Conservation (phyloP, 257 asterid genomes). For the Sherardia arvensis region DNA sequence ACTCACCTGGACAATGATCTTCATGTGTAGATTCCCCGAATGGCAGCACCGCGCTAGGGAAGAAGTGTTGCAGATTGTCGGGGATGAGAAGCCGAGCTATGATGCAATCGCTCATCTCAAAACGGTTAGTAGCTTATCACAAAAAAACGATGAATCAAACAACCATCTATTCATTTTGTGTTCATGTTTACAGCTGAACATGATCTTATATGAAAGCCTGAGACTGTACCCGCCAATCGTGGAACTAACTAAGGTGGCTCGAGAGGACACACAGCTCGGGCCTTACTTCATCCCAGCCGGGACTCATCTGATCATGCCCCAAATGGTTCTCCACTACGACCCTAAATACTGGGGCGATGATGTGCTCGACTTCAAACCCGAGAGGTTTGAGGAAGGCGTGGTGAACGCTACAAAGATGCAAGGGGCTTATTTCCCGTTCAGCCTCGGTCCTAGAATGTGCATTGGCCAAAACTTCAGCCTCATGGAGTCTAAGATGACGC, state of each 20-base stretch:
- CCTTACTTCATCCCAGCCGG: constrained; percentile 30
- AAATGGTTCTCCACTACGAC: constrained; percentile 32
- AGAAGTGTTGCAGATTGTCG: constrained; percentile 33
- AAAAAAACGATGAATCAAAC: no score
- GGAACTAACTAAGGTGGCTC: constrained; percentile 19
- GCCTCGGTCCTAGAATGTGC: constrained; percentile 49
- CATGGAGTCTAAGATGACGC: constrained; percentile 36
- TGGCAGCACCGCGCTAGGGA: constrained; percentile 52
- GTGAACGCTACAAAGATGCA: constrained; percentile 34
- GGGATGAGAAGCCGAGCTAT: constrained; percentile 22
- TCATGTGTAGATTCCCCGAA: constrained; percentile 26
- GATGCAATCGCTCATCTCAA: constrained; percentile 44
- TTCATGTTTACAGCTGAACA: constrained; percentile 41
- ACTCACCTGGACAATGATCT: constrained; percentile 37
- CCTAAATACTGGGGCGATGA: constrained; percentile 37
- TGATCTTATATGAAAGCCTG: constrained; percentile 40
- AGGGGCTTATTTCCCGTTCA: constrained; percentile 35
- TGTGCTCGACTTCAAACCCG: constrained; percentile 39
- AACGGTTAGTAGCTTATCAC: constrained; percentile 40
- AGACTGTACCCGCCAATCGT: constrained; percentile 42
- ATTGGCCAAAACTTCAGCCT: constrained; percentile 45
- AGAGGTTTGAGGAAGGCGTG: constrained; percentile 33
- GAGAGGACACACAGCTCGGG: constrained; percentile 36
- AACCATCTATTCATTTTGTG: no score
- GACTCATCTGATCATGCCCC: constrained; percentile 26